These are phyloP conservation scores for Catunica adiposa DNA, from an alignment of 2,329 filamentous ascomycete species.

Conservation along the genomic window DNA sequence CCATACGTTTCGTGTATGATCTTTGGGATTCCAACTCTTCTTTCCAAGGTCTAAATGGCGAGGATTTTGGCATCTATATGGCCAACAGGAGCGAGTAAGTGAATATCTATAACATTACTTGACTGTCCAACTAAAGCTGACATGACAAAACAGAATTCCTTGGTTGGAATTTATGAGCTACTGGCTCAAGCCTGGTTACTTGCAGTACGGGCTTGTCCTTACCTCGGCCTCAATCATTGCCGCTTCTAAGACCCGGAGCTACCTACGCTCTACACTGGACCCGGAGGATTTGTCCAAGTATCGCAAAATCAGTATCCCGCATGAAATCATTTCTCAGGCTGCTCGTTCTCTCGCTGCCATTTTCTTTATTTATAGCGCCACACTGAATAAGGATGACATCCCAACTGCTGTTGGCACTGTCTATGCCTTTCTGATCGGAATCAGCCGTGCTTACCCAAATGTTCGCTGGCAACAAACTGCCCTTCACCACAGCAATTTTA, in stretches of 20 bases:
- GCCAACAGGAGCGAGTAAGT: too few species aligned
- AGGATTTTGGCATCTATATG: too few species aligned
- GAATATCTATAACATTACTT: too few species aligned
- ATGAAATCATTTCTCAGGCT: conserved; percentile 28
- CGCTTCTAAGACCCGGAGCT: neutral
- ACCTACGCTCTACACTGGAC: neutral
- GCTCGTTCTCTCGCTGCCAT: conserved; percentile 25
- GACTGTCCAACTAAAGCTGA: neutral
- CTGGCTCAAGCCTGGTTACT: conserved; percentile 1
- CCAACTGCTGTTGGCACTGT: conserved; percentile 23
- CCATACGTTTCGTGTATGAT: too few species aligned
- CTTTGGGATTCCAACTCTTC: too few species aligned
- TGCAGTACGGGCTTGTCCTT: conserved; percentile 8
- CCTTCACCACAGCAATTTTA: conserved; percentile 33
- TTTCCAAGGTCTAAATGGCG: too few species aligned
- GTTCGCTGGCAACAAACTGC: conserved; percentile 17
- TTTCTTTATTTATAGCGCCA: conserved; percentile 24
- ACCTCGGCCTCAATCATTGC: conserved; percentile 5
- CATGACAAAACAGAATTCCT: neutral
- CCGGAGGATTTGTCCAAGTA: conserved; percentile 9
- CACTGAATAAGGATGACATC: conserved; percentile 22
- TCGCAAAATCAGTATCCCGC: conserved; percentile 15
- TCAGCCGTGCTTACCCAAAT: conserved; percentile 30
- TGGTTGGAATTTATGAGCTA: conserved; percentile 7
- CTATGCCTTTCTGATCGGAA: conserved; percentile 29